Evolutionary conservation across 805 yeast genomes (phyloP), one percentile per base, ranked within the genome.

Genomic region (Hanseniaspora lachancei): DNA sequence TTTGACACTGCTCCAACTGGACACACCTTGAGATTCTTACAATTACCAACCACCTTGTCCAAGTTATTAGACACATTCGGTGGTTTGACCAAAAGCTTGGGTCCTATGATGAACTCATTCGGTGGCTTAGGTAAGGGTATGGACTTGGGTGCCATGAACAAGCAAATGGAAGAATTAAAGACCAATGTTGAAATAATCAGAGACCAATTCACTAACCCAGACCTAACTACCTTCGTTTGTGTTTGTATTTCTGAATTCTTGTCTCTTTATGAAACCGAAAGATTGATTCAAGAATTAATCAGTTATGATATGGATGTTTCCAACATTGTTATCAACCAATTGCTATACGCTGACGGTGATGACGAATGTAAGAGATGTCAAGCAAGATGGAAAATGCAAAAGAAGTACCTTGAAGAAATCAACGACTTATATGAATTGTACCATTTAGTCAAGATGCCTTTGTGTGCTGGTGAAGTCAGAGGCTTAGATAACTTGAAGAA

Each of bases 1-100:
- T 93, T 93, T 65, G 99, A 93, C 70, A 93, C 99, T n/a, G 98
- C 99, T 0, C 99, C 99, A 63, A 93, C 99, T 0, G 99, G 99
- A 39, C 99, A 93, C 71, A 93, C 98, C 2, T 75, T 93, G 63
- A 80, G 99, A 65, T 93, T 93, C 70, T 76, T 93, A 68, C 96
- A 89, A 70, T 79, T 93, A 64, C 99, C 99, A 40, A 79, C 95
- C 32, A 89, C 96, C 3, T 74, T 93, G 59, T 95, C 89, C 63
- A 88, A 87, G 68, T 77, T 95, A 39, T 76, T 93, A 62, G 82
- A 84, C 50, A 93, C 91, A 66, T 82, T 93, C 68, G 82, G 89
- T 63, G 95, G 88, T 63, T 77, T 93, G 57, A 81, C 91, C 43
- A 84, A 89, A 15, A 80, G 79, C 64, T 78, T 93, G 63, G 99